phyloP scores from a whole-genome alignment of 2,329 filamentous ascomycete species.

The Daldinia sp. region DNA sequence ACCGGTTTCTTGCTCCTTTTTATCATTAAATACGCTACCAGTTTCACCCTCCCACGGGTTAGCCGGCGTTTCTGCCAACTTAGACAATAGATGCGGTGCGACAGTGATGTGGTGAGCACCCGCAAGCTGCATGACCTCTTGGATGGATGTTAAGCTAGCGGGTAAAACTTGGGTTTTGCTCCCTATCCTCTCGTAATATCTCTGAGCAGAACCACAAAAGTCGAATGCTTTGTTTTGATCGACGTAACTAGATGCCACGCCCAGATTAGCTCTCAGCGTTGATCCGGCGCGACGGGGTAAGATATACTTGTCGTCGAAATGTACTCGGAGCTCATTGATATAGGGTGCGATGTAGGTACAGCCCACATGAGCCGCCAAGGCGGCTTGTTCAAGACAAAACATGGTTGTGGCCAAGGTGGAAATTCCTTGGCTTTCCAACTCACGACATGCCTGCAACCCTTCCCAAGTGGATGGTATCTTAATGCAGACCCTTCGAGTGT shows the following conservation, averaged over 20 bases:
- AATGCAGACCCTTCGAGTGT: conserved; percentile 63
- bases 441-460: conserved; percentile 66
- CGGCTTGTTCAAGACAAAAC: conserved; percentile 68
- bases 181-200: conserved; percentile 56
- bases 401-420: conserved; percentile 69
- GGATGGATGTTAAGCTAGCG: conserved; percentile 63
- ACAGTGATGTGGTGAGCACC: conserved; percentile 68
- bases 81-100: conserved; percentile 59
- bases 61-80: conserved; percentile 52
- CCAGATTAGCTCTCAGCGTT: not conserved
- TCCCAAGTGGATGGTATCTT: conserved; percentile 72
- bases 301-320: conserved; percentile 60
- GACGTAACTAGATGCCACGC: conserved; percentile 50
- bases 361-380: conserved; percentile 62
- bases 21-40: conserved; percentile 41
- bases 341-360: conserved; percentile 72
- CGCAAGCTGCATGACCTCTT: conserved; percentile 66
- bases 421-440: conserved; percentile 62
- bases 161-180: conserved; percentile 61
- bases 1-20: conserved; percentile 16
- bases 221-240: conserved; percentile 59
- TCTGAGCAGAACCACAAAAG: conserved; percentile 60
- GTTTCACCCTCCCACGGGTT: conserved; percentile 46
- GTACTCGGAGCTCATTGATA: conserved; percentile 70
- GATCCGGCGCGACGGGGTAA: not conserved